Percentiles rank a stretch among this genome's conserved stretches.
Conservation (phyloP, 2,329 filamentous ascomycete genomes). For the Amauroascus niger region DNA sequence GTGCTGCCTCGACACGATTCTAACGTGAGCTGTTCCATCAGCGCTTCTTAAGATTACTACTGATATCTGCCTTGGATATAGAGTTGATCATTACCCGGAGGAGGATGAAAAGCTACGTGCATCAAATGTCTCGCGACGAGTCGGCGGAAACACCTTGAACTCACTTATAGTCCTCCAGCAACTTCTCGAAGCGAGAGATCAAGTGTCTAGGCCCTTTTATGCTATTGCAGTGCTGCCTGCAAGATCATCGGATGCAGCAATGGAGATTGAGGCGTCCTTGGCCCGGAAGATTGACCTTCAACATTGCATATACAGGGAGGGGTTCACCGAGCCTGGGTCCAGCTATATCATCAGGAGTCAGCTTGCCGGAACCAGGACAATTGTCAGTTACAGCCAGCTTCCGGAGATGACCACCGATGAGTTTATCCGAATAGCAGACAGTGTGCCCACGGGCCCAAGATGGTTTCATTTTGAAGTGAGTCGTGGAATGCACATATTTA, state of each 20-base stretch:
- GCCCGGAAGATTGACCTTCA: slow-evolving; percentile 41
- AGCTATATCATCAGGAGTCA: slow-evolving; percentile 59
- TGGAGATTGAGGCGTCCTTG: slow-evolving; percentile 48
- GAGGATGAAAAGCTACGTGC: slow-evolving; percentile 68
- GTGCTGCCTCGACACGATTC: slow-evolving; percentile 59
- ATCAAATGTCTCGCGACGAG: slow-evolving; percentile 47
- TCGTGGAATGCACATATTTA: slow-evolving; percentile 1
- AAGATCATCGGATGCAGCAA: slow-evolving; percentile 42
- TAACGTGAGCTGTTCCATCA: slow-evolving; percentile 41
- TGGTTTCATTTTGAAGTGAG: slow-evolving; percentile 67
- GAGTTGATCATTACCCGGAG: slow-evolving; percentile 55
- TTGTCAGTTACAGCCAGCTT: slow-evolving; percentile 60
- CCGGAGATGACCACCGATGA: slow-evolving; percentile 57
- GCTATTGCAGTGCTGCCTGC: slow-evolving; percentile 46
- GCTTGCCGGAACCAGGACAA: slow-evolving; percentile 52
- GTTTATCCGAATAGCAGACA: slow-evolving; percentile 42
- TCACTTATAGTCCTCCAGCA: slow-evolving; percentile 61
- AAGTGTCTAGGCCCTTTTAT: slow-evolving; percentile 22
- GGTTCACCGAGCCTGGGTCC: slow-evolving; percentile 49
- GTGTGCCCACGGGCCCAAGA: slow-evolving; percentile 28
- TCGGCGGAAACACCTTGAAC: slow-evolving; percentile 66
- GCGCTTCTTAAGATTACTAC: background rate
- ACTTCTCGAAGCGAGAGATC: slow-evolving; percentile 34
- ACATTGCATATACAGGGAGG: slow-evolving; percentile 52
- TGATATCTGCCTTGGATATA: slow-evolving; percentile 25